These are phyloP conservation scores for Teunomyces pallodes DNA, from an alignment of 805 yeast species.

Conservation along the genomic window DNA sequence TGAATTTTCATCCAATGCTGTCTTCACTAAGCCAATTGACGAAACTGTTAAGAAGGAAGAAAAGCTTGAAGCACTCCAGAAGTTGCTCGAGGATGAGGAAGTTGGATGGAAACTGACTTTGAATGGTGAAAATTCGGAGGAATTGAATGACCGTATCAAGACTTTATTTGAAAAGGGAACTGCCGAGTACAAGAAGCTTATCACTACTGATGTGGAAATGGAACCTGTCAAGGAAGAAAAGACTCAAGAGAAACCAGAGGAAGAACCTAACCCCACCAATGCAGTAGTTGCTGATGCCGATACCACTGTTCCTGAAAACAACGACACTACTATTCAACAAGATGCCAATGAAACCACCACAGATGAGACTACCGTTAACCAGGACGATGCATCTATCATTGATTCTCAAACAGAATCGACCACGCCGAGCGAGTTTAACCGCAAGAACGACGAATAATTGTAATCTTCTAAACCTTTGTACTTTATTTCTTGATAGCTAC, in stretches of 20 bases:
- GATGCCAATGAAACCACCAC: slow-evolving; percentile 50
- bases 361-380: slow-evolving; percentile 35
- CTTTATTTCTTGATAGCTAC: slow-evolving; percentile 3
- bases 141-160: slow-evolving; percentile 28
- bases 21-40: slow-evolving; percentile 40
- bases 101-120: slow-evolving; percentile 54
- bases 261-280: background rate
- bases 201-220: slow-evolving; percentile 2
- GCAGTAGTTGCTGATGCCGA: slow-evolving; percentile 38
- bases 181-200: slow-evolving; percentile 15
- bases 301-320: slow-evolving; percentile 44
- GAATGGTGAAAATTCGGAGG: slow-evolving; percentile 33
- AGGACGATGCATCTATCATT: slow-evolving; percentile 22
- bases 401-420: slow-evolving; percentile 12
- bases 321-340: slow-evolving; percentile 48
- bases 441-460: slow-evolving; percentile 4
- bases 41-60: slow-evolving; percentile 23
- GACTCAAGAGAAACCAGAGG: background rate
- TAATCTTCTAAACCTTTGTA: background rate
- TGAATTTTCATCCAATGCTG: slow-evolving; percentile 64
- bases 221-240: slow-evolving; percentile 3
- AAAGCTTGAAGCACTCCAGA: slow-evolving; percentile 31
- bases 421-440: slow-evolving; percentile 4
- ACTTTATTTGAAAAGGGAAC: slow-evolving; percentile 42
- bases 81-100: slow-evolving; percentile 47